phyloP scores from a whole-genome alignment of 2,329 filamentous ascomycete species.

The Paracoccidioides lutzii region DNA sequence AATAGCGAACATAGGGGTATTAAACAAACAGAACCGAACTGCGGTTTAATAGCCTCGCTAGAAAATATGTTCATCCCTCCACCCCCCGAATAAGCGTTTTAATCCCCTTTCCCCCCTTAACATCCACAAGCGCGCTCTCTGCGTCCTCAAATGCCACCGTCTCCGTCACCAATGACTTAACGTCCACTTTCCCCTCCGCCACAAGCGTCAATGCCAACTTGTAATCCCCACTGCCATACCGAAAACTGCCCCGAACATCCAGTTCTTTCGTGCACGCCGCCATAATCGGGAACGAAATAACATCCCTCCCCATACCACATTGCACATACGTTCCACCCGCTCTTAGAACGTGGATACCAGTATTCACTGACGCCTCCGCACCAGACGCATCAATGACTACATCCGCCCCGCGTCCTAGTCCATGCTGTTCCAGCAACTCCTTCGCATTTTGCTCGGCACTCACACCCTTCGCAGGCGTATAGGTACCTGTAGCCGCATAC shows the following conservation, averaged over 20 bases:
- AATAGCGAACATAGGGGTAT: background rate
- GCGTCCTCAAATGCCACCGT: conserved; percentile 70
- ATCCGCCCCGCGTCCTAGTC: conserved; percentile 55
- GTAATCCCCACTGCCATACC: conserved; percentile 82
- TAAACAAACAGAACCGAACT: too few relatives aligned
- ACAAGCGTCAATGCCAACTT: conserved; percentile 69
- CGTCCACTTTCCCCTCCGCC: conserved; percentile 53
- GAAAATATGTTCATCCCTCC: conserved; percentile 8
- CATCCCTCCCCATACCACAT: conserved; percentile 76
- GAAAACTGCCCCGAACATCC: conserved; percentile 74
- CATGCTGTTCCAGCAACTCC: conserved; percentile 50
- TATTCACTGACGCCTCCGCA: conserved; percentile 65
- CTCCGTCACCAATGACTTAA: conserved; percentile 67
- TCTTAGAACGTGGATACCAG: conserved; percentile 56
- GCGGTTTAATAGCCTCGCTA: background rate
- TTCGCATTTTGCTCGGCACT: conserved; percentile 60
- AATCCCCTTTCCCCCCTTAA: conserved; percentile 61
- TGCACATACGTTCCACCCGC: conserved; percentile 68
- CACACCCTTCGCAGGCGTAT: conserved; percentile 49
- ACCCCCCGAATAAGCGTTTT: conserved; percentile 35
- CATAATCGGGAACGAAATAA: conserved; percentile 88
- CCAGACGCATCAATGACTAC: conserved; percentile 70
- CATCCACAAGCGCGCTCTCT: conserved; percentile 74
- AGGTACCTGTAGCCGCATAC: conserved; percentile 45
- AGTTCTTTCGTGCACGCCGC: conserved; percentile 81